These are phyloP conservation scores for Cymbidium sinense DNA, from an alignment of 106 monocot species.

Conservation along the genomic window DNA sequence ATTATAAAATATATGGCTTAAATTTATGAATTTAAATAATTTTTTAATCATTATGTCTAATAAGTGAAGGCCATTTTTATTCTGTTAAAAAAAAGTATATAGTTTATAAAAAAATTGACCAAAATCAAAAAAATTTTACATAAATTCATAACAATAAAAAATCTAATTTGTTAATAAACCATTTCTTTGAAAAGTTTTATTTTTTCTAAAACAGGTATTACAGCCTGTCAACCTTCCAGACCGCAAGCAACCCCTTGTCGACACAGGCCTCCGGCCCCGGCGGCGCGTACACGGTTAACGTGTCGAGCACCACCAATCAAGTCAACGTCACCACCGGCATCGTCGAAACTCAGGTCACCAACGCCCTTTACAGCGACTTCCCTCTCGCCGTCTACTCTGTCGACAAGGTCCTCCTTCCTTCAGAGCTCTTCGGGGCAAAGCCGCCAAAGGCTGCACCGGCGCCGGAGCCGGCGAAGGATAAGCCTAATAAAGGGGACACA, in stretches of 20 bases:
- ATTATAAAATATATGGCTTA: too few relatives aligned
- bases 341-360: conserved; percentile 24
- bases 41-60: too few relatives aligned
- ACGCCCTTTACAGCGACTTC: conserved; percentile 35
- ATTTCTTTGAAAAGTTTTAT: too few relatives aligned
- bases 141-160: too few relatives aligned
- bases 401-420: conserved; percentile 61
- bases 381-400: conserved; percentile 71
- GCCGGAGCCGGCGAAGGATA: background rate
- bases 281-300: conserved; percentile 52
- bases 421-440: conserved; percentile 43
- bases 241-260: conserved; percentile 64
- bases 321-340: conserved; percentile 83
- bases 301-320: conserved; percentile 39
- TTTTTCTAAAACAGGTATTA: conserved; percentile 17
- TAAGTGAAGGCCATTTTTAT: too few relatives aligned
- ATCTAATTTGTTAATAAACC: too few relatives aligned
- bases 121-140: too few relatives aligned
- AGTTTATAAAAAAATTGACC: too few relatives aligned
- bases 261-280: conserved; percentile 54
- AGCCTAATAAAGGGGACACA: background rate
- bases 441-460: conserved; percentile 11
- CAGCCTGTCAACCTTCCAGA: conserved; percentile 48
- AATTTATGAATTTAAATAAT: too few relatives aligned
- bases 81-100: too few relatives aligned